Base-by-base conservation (phyloP, 345 rosid genomes). In the Bretschneidera sinensis region DNA sequence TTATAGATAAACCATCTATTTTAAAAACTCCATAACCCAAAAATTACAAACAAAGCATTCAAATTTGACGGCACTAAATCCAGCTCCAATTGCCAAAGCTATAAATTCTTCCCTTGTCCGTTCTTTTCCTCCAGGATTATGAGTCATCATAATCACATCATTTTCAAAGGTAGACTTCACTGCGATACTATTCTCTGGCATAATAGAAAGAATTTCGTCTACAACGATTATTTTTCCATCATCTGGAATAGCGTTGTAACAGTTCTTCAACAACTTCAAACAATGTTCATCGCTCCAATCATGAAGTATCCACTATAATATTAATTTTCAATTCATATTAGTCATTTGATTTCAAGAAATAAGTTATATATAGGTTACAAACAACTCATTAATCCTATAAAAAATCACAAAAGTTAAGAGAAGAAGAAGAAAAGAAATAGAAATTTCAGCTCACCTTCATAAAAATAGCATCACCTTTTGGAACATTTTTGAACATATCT, bases 251-350 rank as follows among this genome's bases (percentile, higher is more conserved):
- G 71, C 57, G 6, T 57, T 9, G 51, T 74, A 48, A 57, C 69
- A 70, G 23, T 70, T 70, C 62, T 62, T 74, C 54, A 74, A 28
- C 54, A 70, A 2, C 58, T 8, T 59, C 59, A 57, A 19, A 55
- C 74, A 70, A 7, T 62, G 69, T n/a, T 76, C 81, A 21, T 83
- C 88, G 48, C 76, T 73, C 88, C 83, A 83, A 15, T 83, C 79
- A 34, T 83, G 88, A 25, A 81, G 74, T 34, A 79, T 80, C 74
- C 83, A 77, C 83, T 65, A 51, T 5, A 34, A 4, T 13, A 31
- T 47, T 62, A 59, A n/a, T n/a, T n/a, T n/a, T n/a, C n/a, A n/a
- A n/a, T n/a, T n/a, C n/a, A n/a, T n/a, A n/a, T n/a, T n/a, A n/a
- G n/a, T n/a, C n/a, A n/a, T n/a, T n/a, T n/a, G n/a, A n/a, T n/a